A percentile compares a stretch with the other conserved stretches of the same genome.
phyloP scores from a whole-genome alignment of 148 eudicot species.

The Fagopyrum esculentum region DNA sequence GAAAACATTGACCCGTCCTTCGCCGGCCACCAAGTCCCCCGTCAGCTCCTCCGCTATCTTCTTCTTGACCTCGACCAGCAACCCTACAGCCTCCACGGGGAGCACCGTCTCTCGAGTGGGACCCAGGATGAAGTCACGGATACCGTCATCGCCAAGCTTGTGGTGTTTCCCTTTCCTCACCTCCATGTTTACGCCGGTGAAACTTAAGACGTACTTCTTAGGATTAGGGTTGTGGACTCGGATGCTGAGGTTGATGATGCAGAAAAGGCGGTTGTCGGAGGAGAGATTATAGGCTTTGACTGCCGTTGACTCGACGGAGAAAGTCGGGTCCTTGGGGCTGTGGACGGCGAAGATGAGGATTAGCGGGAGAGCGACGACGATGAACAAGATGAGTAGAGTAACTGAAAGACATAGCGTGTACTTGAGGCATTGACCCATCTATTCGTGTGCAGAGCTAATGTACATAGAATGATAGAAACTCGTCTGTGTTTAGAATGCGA shows the following conservation, averaged over 20 bases:
- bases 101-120: neutral
- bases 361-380: neutral
- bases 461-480: too few relatives aligned
- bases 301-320: neutral
- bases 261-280: slow-evolving; percentile 17
- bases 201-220: neutral
- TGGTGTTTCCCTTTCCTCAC: slow-evolving; percentile 3
- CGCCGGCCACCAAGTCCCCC: neutral
- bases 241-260: slow-evolving; percentile 14
- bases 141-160: neutral
- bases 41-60: neutral
- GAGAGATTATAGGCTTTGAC: slow-evolving; percentile 14
- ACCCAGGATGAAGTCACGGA: neutral
- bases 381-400: neutral
- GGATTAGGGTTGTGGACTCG: slow-evolving; percentile 15
- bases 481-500: too few relatives aligned
- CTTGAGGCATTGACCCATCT: too few relatives aligned
- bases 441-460: too few relatives aligned
- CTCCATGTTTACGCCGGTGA: neutral
- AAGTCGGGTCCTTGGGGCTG: neutral
- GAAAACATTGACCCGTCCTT: neutral
- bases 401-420: too few relatives aligned
- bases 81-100: neutral
- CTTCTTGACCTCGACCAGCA: neutral
- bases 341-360: neutral